These are phyloP conservation scores for Didymella keratinophila DNA, from an alignment of 2,329 filamentous ascomycete genomes.

Conservation along the genomic window DNA sequence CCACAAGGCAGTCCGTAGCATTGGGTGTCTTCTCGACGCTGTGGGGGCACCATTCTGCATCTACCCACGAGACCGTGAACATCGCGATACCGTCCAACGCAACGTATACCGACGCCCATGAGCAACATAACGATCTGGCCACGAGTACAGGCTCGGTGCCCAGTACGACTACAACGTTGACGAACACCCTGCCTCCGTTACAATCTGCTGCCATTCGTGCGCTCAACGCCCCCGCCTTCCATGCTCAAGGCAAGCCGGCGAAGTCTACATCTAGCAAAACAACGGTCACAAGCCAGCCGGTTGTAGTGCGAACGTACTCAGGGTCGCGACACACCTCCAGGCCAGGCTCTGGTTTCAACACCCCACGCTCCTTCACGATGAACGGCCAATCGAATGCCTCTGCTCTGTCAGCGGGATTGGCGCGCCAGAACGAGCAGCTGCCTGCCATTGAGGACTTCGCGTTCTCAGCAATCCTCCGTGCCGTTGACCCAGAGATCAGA, in stretches of 20 bases:
- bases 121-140: constrained; percentile 40
- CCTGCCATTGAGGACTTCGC: constrained; percentile 63
- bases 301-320: constrained; percentile 55
- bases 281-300: constrained; percentile 54
- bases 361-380: constrained; percentile 46
- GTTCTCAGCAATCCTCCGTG: constrained; percentile 63
- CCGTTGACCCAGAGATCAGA: constrained; percentile 66
- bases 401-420: constrained; percentile 43
- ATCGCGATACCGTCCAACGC: constrained; percentile 16
- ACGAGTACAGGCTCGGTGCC: constrained; percentile 45
- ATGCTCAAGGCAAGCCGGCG: constrained; percentile 42
- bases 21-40: constrained; percentile 44
- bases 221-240: constrained; percentile 50
- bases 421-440: constrained; percentile 38
- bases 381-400: constrained; percentile 38
- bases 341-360: constrained; percentile 42
- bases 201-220: constrained; percentile 50
- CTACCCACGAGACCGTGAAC: constrained; percentile 23
- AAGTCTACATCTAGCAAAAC: constrained; percentile 51
- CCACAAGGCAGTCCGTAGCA: constrained; percentile 45
- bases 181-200: constrained; percentile 48
- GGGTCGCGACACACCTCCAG: constrained; percentile 46
- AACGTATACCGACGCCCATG: constrained; percentile 38
- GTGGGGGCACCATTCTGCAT: constrained; percentile 37
- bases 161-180: constrained; percentile 48